Conservation (phyloP, 345 rosid species). For the Lepidium africanum region DNA sequence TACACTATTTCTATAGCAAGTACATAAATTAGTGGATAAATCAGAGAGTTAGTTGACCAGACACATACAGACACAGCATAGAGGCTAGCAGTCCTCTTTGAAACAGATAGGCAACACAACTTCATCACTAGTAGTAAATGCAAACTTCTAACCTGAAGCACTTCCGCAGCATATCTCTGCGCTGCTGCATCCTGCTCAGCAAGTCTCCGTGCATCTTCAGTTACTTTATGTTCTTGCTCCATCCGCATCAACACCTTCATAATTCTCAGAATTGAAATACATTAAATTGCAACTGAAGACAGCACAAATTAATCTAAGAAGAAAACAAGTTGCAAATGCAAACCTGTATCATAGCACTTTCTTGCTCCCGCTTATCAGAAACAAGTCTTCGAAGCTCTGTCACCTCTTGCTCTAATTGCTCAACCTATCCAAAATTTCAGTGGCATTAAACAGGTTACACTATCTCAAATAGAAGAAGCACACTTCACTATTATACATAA, state of each 20-base stretch:
- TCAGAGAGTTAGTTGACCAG: not conserved
- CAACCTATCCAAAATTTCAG: conserved; percentile 50
- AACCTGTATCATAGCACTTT: conserved; percentile 95
- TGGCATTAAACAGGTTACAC: conserved; percentile 9
- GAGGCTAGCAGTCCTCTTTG: not conserved
- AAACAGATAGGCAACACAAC: not conserved
- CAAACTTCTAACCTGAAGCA: conserved; percentile 53
- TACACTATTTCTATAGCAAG: not conserved
- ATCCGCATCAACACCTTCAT: conserved; percentile 82
- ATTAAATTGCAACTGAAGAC: not conserved
- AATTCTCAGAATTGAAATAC: not conserved
- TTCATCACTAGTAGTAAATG: not conserved
- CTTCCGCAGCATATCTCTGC: conserved; percentile 83
- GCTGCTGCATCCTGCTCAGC: conserved; percentile 95
- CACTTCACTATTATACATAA: not conserved
- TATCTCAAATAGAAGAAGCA: not conserved
- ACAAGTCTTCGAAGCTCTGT: conserved; percentile 58
- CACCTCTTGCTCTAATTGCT: conserved; percentile 72
- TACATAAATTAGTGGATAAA: not conserved
- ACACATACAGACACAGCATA: not conserved
- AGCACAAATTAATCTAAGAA: conserved; percentile 9
- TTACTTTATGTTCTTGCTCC: conserved; percentile 88
- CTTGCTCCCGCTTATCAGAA: conserved; percentile 95
- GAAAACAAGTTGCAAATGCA: conserved; percentile 16
- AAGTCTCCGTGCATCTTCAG: conserved; percentile 88